Conservation (phyloP, 2,329 filamentous ascomycete species). For the Phyllosticta citrichinensis region DNA sequence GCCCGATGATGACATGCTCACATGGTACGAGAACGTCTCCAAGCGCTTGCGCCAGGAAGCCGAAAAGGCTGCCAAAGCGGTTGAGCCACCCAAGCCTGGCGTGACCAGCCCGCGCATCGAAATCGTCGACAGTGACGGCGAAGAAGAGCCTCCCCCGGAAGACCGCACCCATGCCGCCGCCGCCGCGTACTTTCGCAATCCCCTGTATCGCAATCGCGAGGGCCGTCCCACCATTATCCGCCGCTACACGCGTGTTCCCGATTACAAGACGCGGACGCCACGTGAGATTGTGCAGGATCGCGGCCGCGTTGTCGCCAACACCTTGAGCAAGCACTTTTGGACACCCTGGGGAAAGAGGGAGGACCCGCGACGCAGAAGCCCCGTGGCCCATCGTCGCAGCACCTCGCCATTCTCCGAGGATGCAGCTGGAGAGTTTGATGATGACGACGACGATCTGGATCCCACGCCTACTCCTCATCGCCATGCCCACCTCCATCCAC, state of each 20-base stretch:
- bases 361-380: conserved; percentile 15
- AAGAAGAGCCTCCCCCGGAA: conserved; percentile 29
- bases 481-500: conserved; percentile 13
- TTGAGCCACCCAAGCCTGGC: conserved; percentile 22
- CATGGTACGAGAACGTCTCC: conserved; percentile 75
- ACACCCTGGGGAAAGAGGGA: conserved; percentile 20
- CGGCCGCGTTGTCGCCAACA: conserved; percentile 19
- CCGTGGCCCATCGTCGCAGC: conserved; percentile 18
- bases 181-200: conserved; percentile 40
- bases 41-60: conserved; percentile 58
- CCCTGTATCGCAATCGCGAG: conserved; percentile 37
- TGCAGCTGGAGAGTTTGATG: conserved; percentile 14
- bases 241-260: conserved; percentile 21
- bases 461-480: conserved; percentile 16
- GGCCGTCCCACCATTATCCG: conserved; percentile 34
- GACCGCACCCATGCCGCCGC: conserved; percentile 29
- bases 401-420: conserved; percentile 1
- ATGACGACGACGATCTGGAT: not conserved
- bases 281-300: conserved; percentile 20
- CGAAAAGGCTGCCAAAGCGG: conserved; percentile 24
- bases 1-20: conserved; percentile 69
- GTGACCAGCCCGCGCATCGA: conserved; percentile 14
- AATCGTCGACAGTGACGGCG: conserved; percentile 24
- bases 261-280: conserved; percentile 16
- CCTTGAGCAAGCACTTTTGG: conserved; percentile 24